Conservation (phyloP, 352 stramenopile genomes). For the Pythium phragmitis region DNA sequence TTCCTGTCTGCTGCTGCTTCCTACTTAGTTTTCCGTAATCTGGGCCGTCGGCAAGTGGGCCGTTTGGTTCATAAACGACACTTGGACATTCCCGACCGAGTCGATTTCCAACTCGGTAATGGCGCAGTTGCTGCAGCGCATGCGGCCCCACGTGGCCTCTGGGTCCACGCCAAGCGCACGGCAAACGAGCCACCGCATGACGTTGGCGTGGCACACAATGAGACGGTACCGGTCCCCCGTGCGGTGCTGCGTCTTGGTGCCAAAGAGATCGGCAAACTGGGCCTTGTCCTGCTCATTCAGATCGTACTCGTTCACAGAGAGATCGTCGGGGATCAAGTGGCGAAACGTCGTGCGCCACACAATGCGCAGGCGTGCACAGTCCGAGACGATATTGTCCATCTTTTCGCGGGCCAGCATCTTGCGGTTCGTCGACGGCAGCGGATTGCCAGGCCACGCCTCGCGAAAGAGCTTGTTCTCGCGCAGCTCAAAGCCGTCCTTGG, state of each 20-base stretch:
- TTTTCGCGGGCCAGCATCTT: constrained; percentile 67
- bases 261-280: constrained; percentile 33
- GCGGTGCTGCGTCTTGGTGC: constrained; percentile 35
- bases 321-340: constrained; percentile 60
- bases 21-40: constrained; percentile 49
- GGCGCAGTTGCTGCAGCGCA: constrained; percentile 71
- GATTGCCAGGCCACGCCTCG: constrained; percentile 66
- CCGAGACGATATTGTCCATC: constrained; percentile 71
- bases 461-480: constrained; percentile 69
- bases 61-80: constrained; percentile 66
- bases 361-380: constrained; percentile 61
- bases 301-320: constrained; percentile 29
- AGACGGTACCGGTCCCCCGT: constrained; percentile 50
- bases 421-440: constrained; percentile 58
- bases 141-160: constrained; percentile 64
- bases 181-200: constrained; percentile 75
- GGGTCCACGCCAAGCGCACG: constrained; percentile 60
- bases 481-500: constrained; percentile 33
- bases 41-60: constrained; percentile 53
- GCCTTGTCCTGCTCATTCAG: constrained; percentile 33
- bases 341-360: constrained; percentile 69
- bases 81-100: constrained; percentile 67
- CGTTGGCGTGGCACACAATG: constrained; percentile 67
- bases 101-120: constrained; percentile 64
- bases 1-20: too few species aligned